A percentile compares a stretch with the other conserved stretches of the same genome.
phyloP scores from a whole-genome alignment of 225 moss, liverwort and hornwort species.

The Pseudisothecium myosuroides region DNA sequence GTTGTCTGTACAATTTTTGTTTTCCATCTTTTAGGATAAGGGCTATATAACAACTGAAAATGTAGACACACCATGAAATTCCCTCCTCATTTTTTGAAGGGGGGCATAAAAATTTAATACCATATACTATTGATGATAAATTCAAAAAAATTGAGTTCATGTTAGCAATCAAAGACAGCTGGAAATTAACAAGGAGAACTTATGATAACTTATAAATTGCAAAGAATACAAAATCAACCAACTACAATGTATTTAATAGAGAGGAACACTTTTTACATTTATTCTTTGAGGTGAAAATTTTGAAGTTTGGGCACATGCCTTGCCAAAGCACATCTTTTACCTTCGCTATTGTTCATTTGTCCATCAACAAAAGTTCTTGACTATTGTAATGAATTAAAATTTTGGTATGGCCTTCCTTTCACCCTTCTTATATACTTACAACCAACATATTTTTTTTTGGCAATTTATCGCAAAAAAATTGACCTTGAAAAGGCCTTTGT shows the following conservation, averaged over 20 bases:
- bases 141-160: neutral
- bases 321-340: neutral
- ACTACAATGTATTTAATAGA: neutral
- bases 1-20: neutral
- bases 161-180: neutral
- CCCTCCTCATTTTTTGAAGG: fast-evolving
- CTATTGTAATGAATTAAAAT: fast-evolving
- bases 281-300: neutral
- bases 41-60: neutral
- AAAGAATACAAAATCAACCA: neutral
- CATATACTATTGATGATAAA: neutral
- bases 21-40: neutral
- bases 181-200: neutral
- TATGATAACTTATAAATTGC: neutral
- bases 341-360: neutral
- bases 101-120: neutral
- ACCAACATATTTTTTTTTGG: neutral
- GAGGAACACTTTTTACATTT: neutral
- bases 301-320: neutral
- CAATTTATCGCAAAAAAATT: neutral
- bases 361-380: neutral
- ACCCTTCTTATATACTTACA: neutral
- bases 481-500: too few species aligned
- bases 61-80: neutral
- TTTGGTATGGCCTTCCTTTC: fast-evolving